Percentiles rank a stretch among this genome's conserved stretches.
These are phyloP conservation scores for Cicer cuneatum DNA, from an alignment of 306 rosid genomes.

Conservation along the genomic window DNA sequence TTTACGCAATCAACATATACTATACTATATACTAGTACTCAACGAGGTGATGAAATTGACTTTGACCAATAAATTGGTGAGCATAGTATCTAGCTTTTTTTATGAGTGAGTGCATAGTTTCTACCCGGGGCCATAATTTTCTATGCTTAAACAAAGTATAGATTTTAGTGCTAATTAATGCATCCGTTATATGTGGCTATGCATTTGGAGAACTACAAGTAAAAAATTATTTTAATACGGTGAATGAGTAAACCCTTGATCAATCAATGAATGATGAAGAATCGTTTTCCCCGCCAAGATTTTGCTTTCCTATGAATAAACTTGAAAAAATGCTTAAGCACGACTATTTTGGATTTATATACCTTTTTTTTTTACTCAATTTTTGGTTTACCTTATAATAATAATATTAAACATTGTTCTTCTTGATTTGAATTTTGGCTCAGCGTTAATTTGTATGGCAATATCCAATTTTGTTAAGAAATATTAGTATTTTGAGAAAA, in stretches of 20 bases:
- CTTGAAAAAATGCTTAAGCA: slow-evolving; percentile 2
- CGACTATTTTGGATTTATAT: not conserved
- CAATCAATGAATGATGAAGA: slow-evolving; percentile 3
- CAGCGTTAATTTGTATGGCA: not conserved
- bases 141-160: slow-evolving; percentile 22
- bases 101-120: too few species aligned
- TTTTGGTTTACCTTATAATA: not conserved
- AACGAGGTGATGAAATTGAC: slow-evolving; percentile 17
- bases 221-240: slow-evolving; percentile 2
- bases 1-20: too few species aligned
- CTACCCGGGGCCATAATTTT: not conserved
- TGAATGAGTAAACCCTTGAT: slow-evolving; percentile 4
- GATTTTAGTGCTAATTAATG: slow-evolving; percentile 42
- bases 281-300: slow-evolving; percentile 34
- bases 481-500: not conserved
- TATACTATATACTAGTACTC: not conserved
- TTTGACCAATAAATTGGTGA: slow-evolving; percentile 13
- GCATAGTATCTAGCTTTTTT: not conserved
- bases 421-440: slow-evolving; percentile 19
- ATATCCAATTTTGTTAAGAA: slow-evolving; percentile 9
- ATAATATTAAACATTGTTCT: not conserved
- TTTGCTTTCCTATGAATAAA: slow-evolving; percentile 23
- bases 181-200: slow-evolving; percentile 43
- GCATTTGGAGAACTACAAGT: slow-evolving; percentile 57
- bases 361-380: too few species aligned